These are phyloP conservation scores for Erodium texanum DNA, from an alignment of 441 rosid species.

Conservation along the genomic window DNA sequence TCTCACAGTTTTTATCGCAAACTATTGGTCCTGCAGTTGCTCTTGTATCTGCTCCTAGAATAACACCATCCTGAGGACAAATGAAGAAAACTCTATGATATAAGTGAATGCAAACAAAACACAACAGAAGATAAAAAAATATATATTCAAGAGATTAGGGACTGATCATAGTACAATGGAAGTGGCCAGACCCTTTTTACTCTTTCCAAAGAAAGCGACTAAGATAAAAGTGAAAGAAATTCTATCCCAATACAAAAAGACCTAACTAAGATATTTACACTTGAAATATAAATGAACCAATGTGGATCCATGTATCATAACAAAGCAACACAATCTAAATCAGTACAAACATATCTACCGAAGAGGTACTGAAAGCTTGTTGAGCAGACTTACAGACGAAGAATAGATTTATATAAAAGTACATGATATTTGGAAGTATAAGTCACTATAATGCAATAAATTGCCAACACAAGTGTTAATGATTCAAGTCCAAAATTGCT, in stretches of 20 bases:
- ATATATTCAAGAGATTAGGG: neutral
- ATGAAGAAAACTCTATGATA: neutral
- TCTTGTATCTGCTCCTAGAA: constrained; percentile 93
- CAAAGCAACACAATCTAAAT: neutral
- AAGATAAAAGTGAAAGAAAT: neutral
- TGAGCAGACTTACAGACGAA: neutral
- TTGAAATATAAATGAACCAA: neutral
- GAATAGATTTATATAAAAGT: neutral
- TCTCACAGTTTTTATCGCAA: constrained; percentile 94
- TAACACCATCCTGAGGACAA: constrained; percentile 67
- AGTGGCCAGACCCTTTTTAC: neutral
- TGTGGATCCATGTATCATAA: neutral
- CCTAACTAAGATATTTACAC: neutral
- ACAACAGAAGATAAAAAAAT: neutral
- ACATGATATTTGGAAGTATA: neutral
- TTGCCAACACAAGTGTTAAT: neutral
- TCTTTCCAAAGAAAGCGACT: neutral
- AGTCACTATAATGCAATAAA: neutral
- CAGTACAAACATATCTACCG: neutral
- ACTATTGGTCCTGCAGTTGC: constrained; percentile 97
- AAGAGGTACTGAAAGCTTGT: neutral
- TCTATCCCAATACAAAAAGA: neutral
- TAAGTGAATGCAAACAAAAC: neutral
- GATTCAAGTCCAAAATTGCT: neutral
- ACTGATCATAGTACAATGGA: neutral